phyloP scores from a whole-genome alignment of 768 basidiomycete genomes.

The Termitomyces sp. region DNA sequence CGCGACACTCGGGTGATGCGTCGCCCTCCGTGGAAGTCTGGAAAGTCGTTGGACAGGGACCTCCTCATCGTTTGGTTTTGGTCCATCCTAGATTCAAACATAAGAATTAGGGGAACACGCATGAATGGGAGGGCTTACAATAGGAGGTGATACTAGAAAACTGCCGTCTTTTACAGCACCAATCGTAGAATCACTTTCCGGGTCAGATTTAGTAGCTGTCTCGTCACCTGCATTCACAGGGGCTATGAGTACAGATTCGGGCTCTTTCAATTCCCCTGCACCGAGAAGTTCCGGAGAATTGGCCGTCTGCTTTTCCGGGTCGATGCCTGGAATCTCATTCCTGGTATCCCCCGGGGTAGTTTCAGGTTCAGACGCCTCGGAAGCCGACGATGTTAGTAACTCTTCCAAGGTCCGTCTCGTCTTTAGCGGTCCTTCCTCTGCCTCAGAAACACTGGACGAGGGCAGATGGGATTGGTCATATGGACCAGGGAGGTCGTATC shows the following conservation, averaged over 20 bases:
- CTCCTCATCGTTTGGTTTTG: conserved; percentile 14
- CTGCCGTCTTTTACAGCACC: conserved; percentile 43
- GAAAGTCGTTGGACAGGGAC: conserved; percentile 37
- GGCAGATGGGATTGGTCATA: conserved; percentile 52
- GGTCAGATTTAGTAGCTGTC: conserved; percentile 43
- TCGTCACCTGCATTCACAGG: conserved; percentile 6
- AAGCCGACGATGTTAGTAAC: conserved; percentile 62
- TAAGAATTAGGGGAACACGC: not conserved
- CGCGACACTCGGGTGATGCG: conserved; percentile 64
- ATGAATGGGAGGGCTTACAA: conserved; percentile 19
- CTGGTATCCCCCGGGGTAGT: conserved; percentile 19
- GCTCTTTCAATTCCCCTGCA: conserved; percentile 1
- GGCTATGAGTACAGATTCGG: conserved; percentile 2
- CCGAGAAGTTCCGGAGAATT: conserved; percentile 5
- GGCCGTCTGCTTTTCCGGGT: not conserved
- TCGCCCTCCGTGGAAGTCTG: conserved; percentile 56
- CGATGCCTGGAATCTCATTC: conserved; percentile 6
- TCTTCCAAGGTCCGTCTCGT: conserved; percentile 47
- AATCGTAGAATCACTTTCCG: conserved; percentile 84
- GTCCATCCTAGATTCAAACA: conserved; percentile 13
- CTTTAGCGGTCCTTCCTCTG: conserved; percentile 53
- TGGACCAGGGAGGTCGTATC: conserved; percentile 47
- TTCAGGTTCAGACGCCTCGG: conserved; percentile 67
- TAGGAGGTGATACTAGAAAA: conserved; percentile 12
- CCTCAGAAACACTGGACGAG: conserved; percentile 68